Evolutionary conservation across 2,329 filamentous ascomycete species (phyloP).

Genomic region (Podosphaera aphanis): DNA sequence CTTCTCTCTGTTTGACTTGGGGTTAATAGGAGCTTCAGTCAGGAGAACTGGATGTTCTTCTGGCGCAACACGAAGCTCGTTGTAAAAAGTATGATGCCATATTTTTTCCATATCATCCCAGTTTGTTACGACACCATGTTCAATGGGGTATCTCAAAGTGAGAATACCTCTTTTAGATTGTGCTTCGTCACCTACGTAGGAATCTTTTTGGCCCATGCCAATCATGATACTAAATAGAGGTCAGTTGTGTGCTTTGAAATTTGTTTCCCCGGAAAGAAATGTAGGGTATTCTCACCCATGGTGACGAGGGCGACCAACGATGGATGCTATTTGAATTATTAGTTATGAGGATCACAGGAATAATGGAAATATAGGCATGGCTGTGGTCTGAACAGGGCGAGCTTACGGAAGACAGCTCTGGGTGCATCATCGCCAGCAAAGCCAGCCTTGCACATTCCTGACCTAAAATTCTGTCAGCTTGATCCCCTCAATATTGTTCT

Average conservation of each 20-base stretch:
- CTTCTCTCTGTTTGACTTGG: conserved; percentile 99
- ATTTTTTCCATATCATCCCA: conserved; percentile 99
- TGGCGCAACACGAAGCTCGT: conserved; percentile 97
- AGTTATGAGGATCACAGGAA: conserved; percentile 2
- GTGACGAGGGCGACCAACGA: conserved; percentile 97
- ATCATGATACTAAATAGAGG: conserved; percentile 74
- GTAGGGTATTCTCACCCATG: conserved; percentile 56
- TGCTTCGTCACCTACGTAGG: conserved; percentile 98
- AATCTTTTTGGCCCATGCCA: conserved; percentile 99
- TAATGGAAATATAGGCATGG: conserved; percentile 7
- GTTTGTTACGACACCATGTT: conserved; percentile 99
- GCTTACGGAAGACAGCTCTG: conserved; percentile 99
- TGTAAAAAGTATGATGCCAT: conserved; percentile 99
- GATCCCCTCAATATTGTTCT: conserved; percentile 1
- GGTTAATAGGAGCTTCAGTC: conserved; percentile 99
- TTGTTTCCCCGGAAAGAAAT: conserved; percentile 8
- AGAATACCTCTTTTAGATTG: conserved; percentile 99
- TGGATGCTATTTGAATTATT: conserved; percentile 46
- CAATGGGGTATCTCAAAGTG: conserved; percentile 96
- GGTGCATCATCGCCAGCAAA: conserved; percentile 99
- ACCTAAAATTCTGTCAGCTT: conserved; percentile 33
- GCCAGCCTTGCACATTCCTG: conserved; percentile 99
- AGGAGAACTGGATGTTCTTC: conserved; percentile 99
- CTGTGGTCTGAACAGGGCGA: conserved; percentile 5
- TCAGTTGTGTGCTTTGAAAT: conserved; percentile 11